Conservation (phyloP, 129 eudicot species). For the Chrysanthemum seticuspe region DNA sequence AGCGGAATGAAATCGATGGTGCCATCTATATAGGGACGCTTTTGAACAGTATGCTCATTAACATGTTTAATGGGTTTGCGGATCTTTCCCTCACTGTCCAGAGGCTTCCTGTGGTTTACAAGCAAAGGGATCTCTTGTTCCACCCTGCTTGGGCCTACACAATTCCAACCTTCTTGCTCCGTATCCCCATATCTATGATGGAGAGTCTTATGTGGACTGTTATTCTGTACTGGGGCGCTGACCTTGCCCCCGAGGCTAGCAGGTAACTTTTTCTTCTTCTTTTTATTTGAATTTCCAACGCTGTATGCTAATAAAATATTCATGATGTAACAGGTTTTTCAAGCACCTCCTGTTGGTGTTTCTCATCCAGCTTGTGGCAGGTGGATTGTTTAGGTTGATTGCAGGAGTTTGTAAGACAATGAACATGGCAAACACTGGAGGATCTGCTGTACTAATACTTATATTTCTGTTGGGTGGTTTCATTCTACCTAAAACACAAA, state of each 20-base stretch:
- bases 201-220: slow-evolving; percentile 66
- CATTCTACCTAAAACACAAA: slow-evolving; percentile 55
- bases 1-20: slow-evolving; percentile 62
- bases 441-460: slow-evolving; percentile 54
- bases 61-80: slow-evolving; percentile 81
- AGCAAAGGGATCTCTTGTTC: slow-evolving; percentile 87
- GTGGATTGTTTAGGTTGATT: slow-evolving; percentile 70
- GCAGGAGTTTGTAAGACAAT: slow-evolving; percentile 75
- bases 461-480: slow-evolving; percentile 84
- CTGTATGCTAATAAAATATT: background rate
- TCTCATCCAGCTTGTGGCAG: slow-evolving; percentile 82
- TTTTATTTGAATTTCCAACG: background rate
- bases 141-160: slow-evolving; percentile 89
- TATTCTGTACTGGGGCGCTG: slow-evolving; percentile 65
- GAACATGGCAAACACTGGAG: slow-evolving; percentile 77
- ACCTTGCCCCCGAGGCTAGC: slow-evolving; percentile 78
- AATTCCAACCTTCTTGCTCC: slow-evolving; percentile 60
- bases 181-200: slow-evolving; percentile 67
- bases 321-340: slow-evolving; percentile 66
- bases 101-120: slow-evolving; percentile 92
- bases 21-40: slow-evolving; percentile 68
- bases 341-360: slow-evolving; percentile 73
- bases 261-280: slow-evolving; percentile 41
- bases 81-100: slow-evolving; percentile 62
- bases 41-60: slow-evolving; percentile 51